Base-by-base conservation (phyloP, 768 basidiomycete species). In the Trametes maxima region DNA sequence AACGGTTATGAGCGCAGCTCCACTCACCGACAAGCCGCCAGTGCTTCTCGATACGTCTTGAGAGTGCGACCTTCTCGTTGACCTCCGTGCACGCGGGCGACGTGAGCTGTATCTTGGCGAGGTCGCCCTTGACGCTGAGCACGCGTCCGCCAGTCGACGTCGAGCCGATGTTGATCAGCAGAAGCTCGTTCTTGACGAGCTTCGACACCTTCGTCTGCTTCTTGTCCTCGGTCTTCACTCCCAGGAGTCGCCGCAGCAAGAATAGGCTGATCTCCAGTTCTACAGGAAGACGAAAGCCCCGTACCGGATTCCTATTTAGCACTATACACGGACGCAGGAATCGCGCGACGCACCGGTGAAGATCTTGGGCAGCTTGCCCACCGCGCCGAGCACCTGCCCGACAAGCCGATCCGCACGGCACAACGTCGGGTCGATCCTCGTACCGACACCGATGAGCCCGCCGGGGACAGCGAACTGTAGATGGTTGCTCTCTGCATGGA, bases 191-290 rank as follows among this genome's bases (percentile, higher is more conserved):
- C 77, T 96, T 96, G 60, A 86, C 82, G 46, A 97, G 83, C 75
- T 97, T 97, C 54, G 92, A 81, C 22, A 94, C 92, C 76, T 95
- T 99, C 21, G 97, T 97, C 74, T 95, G 93, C 75, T 98, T 99
- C 80, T 95, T 97, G 79, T 98, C 97, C 75, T 98, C 96, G 22
- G 95, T 94, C 76, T 95, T 95, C 64, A 99, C 97, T 73, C 97
- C 96, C n/a, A 98, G 85, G 55, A 98, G 78, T 61, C 97, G 87
- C 62, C 97, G 92, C 36, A 99, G 89, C 35, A 98, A 80, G 88
- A 98, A 99, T 67, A 95, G 80, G 68, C 86, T 91, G 72, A 95
- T 94, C 75, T 95, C 94, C 56, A 95, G 81, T 75, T 95, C 94
- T 93, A 60, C 52, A 6, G 25, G 19, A 47, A 37, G 44, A 21